Conservation (phyloP, 192 early-diverging fungal genomes). For the Entophlyctis helioformis region DNA sequence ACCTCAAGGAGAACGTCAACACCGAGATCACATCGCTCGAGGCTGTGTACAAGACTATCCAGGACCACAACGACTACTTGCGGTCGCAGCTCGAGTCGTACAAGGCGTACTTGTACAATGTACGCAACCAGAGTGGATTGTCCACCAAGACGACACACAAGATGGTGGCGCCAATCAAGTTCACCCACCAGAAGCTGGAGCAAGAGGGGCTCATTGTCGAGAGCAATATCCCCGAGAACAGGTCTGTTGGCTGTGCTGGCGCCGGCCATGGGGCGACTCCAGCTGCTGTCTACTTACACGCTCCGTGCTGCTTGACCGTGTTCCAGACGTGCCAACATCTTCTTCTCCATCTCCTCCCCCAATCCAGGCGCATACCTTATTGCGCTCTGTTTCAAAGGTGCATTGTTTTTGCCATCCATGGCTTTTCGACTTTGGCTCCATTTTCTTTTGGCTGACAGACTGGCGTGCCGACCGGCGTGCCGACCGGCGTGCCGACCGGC, state of each 20-base stretch:
- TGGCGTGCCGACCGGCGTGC: no score
- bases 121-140: slow-evolving; percentile 62
- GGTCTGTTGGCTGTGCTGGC: slow-evolving; percentile 27
- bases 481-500: no score
- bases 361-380: slow-evolving; percentile 79
- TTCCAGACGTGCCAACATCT: no score
- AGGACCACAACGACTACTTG: slow-evolving; percentile 89
- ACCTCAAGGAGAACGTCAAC: slow-evolving; percentile 75
- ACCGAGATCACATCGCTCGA: slow-evolving; percentile 68
- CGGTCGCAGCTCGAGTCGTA: slow-evolving; percentile 82
- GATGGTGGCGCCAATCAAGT: slow-evolving; percentile 67
- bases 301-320: no score
- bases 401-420: no score
- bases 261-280: no score
- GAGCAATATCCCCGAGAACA: slow-evolving; percentile 82
- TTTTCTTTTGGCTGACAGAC: no score
- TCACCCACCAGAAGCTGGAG: slow-evolving; percentile 71
- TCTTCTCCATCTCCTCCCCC: not conserved
- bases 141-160: slow-evolving; percentile 10
- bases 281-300: no score
- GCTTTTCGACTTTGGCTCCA: no score
- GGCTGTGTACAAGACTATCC: slow-evolving; percentile 82
- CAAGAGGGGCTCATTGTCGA: slow-evolving; percentile 86
- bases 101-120: slow-evolving; percentile 90
- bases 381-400: slow-evolving; percentile 73